Evolutionary conservation across 306 rosid genomes (phyloP), one percentile per base, ranked within the genome.

Genomic region (Fragaria ananassa): DNA sequence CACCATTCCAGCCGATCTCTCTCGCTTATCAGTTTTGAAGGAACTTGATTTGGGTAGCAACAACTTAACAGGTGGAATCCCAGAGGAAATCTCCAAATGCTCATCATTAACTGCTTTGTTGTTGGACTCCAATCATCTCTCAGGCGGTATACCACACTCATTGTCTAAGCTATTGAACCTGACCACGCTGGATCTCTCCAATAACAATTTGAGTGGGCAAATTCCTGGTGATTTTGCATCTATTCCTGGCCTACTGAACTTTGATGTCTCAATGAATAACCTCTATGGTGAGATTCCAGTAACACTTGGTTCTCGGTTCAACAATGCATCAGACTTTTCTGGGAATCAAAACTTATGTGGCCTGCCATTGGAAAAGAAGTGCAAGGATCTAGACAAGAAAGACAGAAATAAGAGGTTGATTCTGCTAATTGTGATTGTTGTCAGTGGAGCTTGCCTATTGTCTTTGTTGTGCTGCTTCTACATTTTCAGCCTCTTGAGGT

Each of bases 401-500:
- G 84, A 87, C 72, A 86, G 72, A 74, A 88, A 25, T 74, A 86
- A 87, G 85, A 88, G 86, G 83, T 73, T 93, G 81, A 85, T 93
- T 72, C 77, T 91, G 49, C 76, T 93, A 58, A 76, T 91, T 63
- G 77, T 82, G 45, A 66, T 91, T 27, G 84, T 84, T 31, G 90
- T 85, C 3, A 54, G 74, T 42, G 97, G 96, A 56, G 90, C 90
- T 78, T 70, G 73, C 68, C 65, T 90, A 15, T 81, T 93, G 34
- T 77, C 88, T 2, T 14, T 88, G 57, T 89, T 91, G 62, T 93
- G 98, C 75, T 93, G 98, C 89, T 91, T 93, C 76, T 93, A 93
- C 88, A 79, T 93, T 58, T 86, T 85, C 88, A 87, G 90, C 74
- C 85, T 93, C 34, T 69, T 89, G 73, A 81, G 93, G 81, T 93